Conservation (phyloP, 1,284 basidiomycete species). For the Volvariella surrecta region DNA sequence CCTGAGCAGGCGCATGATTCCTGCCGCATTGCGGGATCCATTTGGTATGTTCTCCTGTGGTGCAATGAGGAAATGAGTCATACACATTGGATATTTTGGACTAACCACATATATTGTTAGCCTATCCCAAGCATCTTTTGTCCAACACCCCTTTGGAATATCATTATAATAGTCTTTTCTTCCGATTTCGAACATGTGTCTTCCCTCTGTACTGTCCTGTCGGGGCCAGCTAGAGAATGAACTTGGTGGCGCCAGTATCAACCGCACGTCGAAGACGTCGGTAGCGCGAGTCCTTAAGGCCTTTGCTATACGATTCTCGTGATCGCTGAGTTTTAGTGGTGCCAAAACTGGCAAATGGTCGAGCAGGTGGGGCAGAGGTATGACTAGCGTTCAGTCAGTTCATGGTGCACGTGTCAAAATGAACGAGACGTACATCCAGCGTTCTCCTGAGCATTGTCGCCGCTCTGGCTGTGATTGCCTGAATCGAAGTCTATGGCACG, state of each 20-base stretch:
- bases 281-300: conserved; percentile 38
- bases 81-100: conserved; percentile 2
- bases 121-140: conserved; percentile 48
- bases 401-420: background rate
- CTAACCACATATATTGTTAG: conserved; percentile 60
- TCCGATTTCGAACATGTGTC: conserved; percentile 43
- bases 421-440: conserved; percentile 40
- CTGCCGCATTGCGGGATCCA: conserved; percentile 35
- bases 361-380: conserved; percentile 48
- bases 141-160: conserved; percentile 20
- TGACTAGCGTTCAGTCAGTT: conserved; percentile 35
- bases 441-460: conserved; percentile 14
- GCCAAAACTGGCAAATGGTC: conserved; percentile 26
- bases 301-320: conserved; percentile 44
- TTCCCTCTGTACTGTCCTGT: conserved; percentile 6
- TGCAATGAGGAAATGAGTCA: background rate
- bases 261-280: conserved; percentile 46
- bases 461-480: conserved; percentile 6
- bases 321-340: conserved; percentile 17
- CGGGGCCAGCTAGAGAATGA: conserved; percentile 9
- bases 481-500: conserved; percentile 28
- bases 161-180: conserved; percentile 34
- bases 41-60: conserved; percentile 65
- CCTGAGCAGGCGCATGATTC: conserved; percentile 36
- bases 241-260: conserved; percentile 30